A percentile compares a stretch with the other conserved stretches of the same genome.
Evolutionary conservation across 2,329 filamentous ascomycete genomes (phyloP).

Genomic region (Elsinoe australis): DNA sequence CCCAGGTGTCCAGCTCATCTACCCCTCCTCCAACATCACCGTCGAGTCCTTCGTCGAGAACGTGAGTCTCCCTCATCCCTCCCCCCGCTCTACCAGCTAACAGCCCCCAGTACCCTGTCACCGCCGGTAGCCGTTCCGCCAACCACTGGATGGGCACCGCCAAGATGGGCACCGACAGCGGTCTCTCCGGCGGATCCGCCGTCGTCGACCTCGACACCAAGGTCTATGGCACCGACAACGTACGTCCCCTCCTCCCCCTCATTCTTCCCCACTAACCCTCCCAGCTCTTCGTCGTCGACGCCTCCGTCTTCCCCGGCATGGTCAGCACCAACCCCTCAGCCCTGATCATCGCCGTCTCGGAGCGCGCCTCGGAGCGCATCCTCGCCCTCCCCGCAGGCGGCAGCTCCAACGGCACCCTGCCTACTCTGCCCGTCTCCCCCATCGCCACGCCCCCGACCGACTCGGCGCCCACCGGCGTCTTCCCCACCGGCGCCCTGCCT

Average conservation of each 20-base stretch:
- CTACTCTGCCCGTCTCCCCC: conserved; percentile 1
- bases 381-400: conserved; percentile 32
- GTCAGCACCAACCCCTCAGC: conserved; percentile 61
- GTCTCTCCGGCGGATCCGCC: conserved; percentile 36
- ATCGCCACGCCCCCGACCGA: conserved; percentile 3
- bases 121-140: conserved; percentile 30
- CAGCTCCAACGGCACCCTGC: conserved; percentile 1
- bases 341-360: conserved; percentile 56
- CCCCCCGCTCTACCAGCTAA: not conserved
- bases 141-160: conserved; percentile 41
- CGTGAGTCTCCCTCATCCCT: conserved; percentile 20
- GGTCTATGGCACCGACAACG: conserved; percentile 55
- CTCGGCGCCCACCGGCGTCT: not conserved
- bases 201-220: conserved; percentile 46
- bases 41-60: conserved; percentile 50
- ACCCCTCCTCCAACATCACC: conserved; percentile 46
- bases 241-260: not conserved
- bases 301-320: conserved; percentile 61
- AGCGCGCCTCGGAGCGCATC: conserved; percentile 51
- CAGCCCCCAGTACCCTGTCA: conserved; percentile 28
- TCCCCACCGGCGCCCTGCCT: not conserved
- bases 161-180: conserved; percentile 39
- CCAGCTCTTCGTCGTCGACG: conserved; percentile 57
- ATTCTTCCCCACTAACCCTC: not conserved
- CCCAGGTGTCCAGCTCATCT: conserved; percentile 49